Percentiles rank a stretch among this genome's conserved stretches.
Evolutionary conservation across 257 asterid species (phyloP).

Genomic region (Haberlea rhodopensis): DNA sequence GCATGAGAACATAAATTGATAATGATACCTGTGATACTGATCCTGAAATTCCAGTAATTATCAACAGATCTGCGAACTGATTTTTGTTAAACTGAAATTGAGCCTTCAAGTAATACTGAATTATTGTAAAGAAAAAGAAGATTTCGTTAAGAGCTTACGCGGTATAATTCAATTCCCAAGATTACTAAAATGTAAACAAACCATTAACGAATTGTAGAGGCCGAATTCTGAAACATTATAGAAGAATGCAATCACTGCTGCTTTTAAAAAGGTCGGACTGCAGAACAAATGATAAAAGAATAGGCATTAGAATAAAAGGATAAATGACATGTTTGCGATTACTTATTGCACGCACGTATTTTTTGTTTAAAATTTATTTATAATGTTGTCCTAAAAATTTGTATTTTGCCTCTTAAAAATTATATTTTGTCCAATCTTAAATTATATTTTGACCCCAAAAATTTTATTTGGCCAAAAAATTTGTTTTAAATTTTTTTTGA

Average conservation of each 20-base stretch:
- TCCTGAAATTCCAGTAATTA: slow-evolving; percentile 76
- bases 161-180: not conserved
- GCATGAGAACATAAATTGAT: not conserved
- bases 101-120: slow-evolving; percentile 86
- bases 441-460: too few relatives aligned
- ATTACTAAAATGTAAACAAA: slow-evolving; percentile 21
- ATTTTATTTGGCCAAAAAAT: too few relatives aligned
- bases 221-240: slow-evolving; percentile 74
- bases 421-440: too few relatives aligned
- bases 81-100: slow-evolving; percentile 83
- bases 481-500: too few relatives aligned
- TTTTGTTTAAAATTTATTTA: too few relatives aligned
- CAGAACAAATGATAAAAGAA: slow-evolving; percentile 12
- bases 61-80: slow-evolving; percentile 88
- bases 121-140: not conserved
- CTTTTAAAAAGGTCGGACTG: slow-evolving; percentile 76
- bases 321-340: too few relatives aligned
- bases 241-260: slow-evolving; percentile 68
- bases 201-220: slow-evolving; percentile 58
- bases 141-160: not conserved
- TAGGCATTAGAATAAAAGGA: not conserved
- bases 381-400: too few relatives aligned
- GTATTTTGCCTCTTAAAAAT: too few relatives aligned
- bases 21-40: slow-evolving; percentile 64
- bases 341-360: too few relatives aligned